Conservation (phyloP, 2,329 filamentous ascomycete species). For the Emericellopsis atlantica region DNA sequence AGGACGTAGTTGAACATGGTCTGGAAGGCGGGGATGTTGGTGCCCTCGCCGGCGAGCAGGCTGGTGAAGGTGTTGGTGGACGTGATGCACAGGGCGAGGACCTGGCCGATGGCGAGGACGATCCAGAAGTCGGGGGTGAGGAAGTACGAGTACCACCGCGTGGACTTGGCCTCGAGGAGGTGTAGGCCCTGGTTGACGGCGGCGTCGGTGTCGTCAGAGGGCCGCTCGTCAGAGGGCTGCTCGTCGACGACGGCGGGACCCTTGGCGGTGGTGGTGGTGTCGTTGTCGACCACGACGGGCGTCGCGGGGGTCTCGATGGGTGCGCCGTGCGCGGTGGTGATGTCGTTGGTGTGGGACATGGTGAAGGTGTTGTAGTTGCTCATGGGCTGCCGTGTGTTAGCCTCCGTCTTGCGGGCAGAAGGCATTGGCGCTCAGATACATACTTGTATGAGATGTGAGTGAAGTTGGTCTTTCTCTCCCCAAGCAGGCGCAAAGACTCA, state of each 20-base stretch:
- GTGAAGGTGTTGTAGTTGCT: slow-evolving; percentile 1
- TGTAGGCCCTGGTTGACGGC: slow-evolving; percentile 38
- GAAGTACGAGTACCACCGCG: slow-evolving; percentile 61
- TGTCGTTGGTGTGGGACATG: slow-evolving; percentile 6
- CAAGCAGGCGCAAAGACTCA: slow-evolving; percentile 56
- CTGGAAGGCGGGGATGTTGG: slow-evolving; percentile 88
- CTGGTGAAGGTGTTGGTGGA: slow-evolving; percentile 82
- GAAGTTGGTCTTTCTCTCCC: slow-evolving; percentile 39
- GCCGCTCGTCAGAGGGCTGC: slow-evolving; percentile 2
- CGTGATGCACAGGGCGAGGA: slow-evolving; percentile 81
- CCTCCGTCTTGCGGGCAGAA: background rate
- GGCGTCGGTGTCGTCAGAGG: slow-evolving; percentile 9
- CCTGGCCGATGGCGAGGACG: slow-evolving; percentile 67
- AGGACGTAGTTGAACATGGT: slow-evolving; percentile 90
- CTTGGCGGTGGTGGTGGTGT: background rate
- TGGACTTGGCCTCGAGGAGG: slow-evolving; percentile 38
- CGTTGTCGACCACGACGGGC: slow-evolving; percentile 2
- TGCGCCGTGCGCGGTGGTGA: slow-evolving; percentile 6
- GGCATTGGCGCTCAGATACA: background rate
- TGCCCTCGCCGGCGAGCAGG: slow-evolving; percentile 53
- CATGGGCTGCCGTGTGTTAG: background rate
- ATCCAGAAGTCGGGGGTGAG: slow-evolving; percentile 80
- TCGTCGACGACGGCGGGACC: slow-evolving; percentile 2
- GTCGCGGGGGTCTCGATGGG: slow-evolving; percentile 1
- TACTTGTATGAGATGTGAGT: background rate